phyloP scores from a whole-genome alignment of 208 protist species.

The Leishmania arabica region DNA sequence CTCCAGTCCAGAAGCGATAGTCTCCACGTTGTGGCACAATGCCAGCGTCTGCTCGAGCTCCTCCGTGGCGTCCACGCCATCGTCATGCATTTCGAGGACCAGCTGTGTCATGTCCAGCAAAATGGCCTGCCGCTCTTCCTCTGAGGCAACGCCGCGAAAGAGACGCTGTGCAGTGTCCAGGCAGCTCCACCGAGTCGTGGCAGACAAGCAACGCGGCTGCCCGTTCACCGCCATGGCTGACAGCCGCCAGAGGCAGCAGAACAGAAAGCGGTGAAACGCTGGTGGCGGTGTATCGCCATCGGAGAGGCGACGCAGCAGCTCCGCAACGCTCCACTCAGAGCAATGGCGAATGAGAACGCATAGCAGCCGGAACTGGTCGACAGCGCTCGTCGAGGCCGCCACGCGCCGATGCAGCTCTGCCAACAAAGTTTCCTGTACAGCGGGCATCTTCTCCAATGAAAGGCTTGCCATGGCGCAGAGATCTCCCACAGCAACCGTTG shows the following conservation, averaged over 20 bases:
- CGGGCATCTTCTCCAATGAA: conserved; percentile 20
- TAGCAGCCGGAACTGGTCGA: conserved; percentile 15
- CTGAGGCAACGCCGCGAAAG: conserved; percentile 12
- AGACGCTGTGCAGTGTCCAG: conserved; percentile 4
- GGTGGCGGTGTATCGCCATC: background rate
- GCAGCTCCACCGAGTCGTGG: conserved; percentile 13
- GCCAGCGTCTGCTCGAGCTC: conserved; percentile 4
- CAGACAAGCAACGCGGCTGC: background rate
- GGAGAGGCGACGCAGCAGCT: conserved; percentile 14
- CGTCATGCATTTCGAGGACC: background rate
- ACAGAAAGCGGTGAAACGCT: conserved; percentile 25
- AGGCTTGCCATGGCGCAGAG: conserved; percentile 28
- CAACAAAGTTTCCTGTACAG: conserved; percentile 8
- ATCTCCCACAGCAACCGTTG: conserved; percentile 8
- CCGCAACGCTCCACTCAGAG: conserved; percentile 23
- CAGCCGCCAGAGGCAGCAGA: conserved; percentile 22
- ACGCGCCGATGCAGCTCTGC: conserved; percentile 11
- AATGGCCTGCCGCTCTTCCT: conserved; percentile 18
- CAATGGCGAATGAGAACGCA: conserved; percentile 18
- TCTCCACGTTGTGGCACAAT: background rate
- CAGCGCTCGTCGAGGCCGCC: background rate
- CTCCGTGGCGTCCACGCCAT: background rate
- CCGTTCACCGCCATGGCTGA: background rate
- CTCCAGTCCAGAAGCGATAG: background rate
- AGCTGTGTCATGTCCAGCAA: conserved; percentile 26